Base-by-base conservation (phyloP, 2,329 filamentous ascomycete genomes). In the Bipolaris cookei region DNA sequence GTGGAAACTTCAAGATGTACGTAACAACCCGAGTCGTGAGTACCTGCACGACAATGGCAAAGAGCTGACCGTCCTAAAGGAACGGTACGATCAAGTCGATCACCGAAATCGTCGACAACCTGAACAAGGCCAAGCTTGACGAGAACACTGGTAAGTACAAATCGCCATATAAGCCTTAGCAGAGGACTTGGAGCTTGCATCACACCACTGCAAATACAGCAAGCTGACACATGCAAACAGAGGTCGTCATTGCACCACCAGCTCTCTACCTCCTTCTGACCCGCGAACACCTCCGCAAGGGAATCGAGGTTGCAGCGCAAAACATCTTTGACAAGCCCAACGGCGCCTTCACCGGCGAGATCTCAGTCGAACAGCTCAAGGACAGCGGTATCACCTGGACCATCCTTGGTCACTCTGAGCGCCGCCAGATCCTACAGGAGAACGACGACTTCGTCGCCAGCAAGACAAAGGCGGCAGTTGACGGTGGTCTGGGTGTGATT, bases 1-100 rank as follows among this genome's bases (percentile, higher is more conserved):
- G 93, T 80, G 93, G 93, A 78, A 99, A 99, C 89, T 98, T 98
- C 85, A 98, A 99, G 87, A 98, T 98, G 93, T 96, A 83, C 20
- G 71, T 67, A 37, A 58, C 55, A 20, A 66, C 56, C 38, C 63
- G 62, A 61, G 64, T 65, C 56, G 62, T 70, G 62, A 70, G 69
- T 65, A 39, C 50, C 21, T 41, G 49, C 37, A 48, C 44, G 42
- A 44, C 32, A 45, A 28, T 18, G 21, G 38, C 35, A 41, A 63
- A 61, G 45, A 35, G 37, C 67, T 68, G 54, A 72, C 66, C 45
- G 30, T 47, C 37, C 49, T 62, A 56, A 73, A 97, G 93, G 93
- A 99, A 99, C 84, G 94, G 95, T 79, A 91, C 91, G 72, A 85
- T 90, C 78, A 86, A 91, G 81, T 88, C 89, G 83, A 93, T 97